Evolutionary conservation across 1,139 yeast genomes (phyloP).

Genomic region (Zygosaccharomyces pseudobailii): DNA sequence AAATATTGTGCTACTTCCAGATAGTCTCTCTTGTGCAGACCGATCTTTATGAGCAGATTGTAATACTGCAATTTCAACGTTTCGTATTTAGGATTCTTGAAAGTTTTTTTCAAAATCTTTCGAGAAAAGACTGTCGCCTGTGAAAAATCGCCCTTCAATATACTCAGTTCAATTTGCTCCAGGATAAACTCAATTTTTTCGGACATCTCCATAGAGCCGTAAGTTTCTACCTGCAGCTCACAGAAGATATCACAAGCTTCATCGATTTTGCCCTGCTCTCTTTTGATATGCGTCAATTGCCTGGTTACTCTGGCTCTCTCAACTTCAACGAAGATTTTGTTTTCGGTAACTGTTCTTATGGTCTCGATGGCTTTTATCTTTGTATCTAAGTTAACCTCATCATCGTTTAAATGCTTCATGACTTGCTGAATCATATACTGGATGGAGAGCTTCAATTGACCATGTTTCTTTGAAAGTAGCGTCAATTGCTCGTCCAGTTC

Average conservation of each 20-base stretch:
- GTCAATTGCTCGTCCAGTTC: slow-evolving; percentile 76
- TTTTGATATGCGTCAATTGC: slow-evolving; percentile 70
- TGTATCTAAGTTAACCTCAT: slow-evolving; percentile 50
- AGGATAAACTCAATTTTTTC: slow-evolving; percentile 89
- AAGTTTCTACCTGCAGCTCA: slow-evolving; percentile 94
- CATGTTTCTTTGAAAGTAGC: slow-evolving; percentile 85
- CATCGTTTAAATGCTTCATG: slow-evolving; percentile 47
- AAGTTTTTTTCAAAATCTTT: slow-evolving; percentile 78
- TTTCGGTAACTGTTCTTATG: slow-evolving; percentile 85
- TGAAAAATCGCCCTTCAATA: slow-evolving; percentile 74
- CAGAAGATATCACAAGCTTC: slow-evolving; percentile 87
- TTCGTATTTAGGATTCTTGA: slow-evolving; percentile 49
- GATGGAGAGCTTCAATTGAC: slow-evolving; percentile 86
- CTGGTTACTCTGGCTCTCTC: slow-evolving; percentile 92
- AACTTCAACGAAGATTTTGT: slow-evolving; percentile 90
- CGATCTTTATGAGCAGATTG: slow-evolving; percentile 72
- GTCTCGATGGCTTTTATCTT: slow-evolving; percentile 72
- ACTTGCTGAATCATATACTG: slow-evolving; percentile 72
- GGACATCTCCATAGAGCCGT: slow-evolving; percentile 87
- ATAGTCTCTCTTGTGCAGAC: slow-evolving; percentile 71
- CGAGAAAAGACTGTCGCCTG: slow-evolving; percentile 86
- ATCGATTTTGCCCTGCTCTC: slow-evolving; percentile 65
- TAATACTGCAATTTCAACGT: slow-evolving; percentile 73
- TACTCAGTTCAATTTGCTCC: slow-evolving; percentile 82
- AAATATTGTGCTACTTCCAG: slow-evolving; percentile 76